Conservation (phyloP, 225 moss, liverwort and hornwort species). For the Straminergon stramineum region DNA sequence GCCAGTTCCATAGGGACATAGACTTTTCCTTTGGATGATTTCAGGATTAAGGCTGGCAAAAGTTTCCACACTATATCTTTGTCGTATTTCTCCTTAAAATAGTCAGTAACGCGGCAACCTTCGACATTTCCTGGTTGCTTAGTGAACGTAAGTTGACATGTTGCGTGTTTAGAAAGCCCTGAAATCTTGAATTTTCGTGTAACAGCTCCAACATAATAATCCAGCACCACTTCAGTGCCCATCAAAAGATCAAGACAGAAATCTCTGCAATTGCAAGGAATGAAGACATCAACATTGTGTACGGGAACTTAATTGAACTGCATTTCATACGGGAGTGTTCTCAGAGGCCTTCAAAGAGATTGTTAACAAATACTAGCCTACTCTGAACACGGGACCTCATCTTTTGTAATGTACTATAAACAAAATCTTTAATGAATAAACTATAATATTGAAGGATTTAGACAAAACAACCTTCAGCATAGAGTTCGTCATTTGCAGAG, state of each 20-base stretch:
- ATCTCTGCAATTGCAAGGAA: constrained; percentile 5
- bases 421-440: not conserved
- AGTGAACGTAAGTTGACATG: constrained; percentile 11
- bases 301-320: not conserved
- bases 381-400: not conserved
- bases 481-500: not conserved
- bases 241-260: constrained; percentile 6
- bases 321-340: not conserved
- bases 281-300: not conserved
- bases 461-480: not conserved
- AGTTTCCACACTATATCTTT: constrained; percentile 15
- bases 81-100: constrained; percentile 22
- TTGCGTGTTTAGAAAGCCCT: constrained; percentile 14
- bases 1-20: constrained; percentile 38
- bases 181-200: constrained; percentile 15
- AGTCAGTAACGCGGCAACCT: not conserved
- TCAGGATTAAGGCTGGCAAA: constrained; percentile 23
- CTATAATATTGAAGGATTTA: not conserved
- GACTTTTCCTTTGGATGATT: constrained; percentile 7
- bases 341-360: not conserved
- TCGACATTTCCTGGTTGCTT: constrained; percentile 14
- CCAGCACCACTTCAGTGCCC: constrained; percentile 18
- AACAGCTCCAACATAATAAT: constrained; percentile 21
- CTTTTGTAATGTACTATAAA: too few species aligned
- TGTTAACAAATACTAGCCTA: not conserved